phyloP scores from a whole-genome alignment of 305 asterid species.

The Fraxinus dipetala region DNA sequence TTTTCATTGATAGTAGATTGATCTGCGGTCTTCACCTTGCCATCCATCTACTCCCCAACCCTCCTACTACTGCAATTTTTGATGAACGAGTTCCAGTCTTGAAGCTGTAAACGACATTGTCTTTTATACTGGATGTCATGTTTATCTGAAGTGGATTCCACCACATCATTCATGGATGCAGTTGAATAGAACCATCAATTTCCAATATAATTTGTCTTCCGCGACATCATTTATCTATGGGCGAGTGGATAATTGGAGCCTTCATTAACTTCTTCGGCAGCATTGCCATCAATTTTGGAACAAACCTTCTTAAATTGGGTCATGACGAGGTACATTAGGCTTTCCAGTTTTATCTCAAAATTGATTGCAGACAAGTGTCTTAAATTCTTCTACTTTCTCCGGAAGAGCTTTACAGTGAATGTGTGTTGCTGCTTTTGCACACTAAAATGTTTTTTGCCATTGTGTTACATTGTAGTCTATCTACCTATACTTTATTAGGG shows the following conservation, averaged over 20 bases:
- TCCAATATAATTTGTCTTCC: constrained; percentile 21
- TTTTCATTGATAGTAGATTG: not conserved
- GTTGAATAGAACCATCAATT: constrained; percentile 22
- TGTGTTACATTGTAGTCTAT: not conserved
- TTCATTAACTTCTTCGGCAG: constrained; percentile 81
- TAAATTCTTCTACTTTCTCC: constrained; percentile 5
- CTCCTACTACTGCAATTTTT: constrained; percentile 19
- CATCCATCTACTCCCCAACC: constrained; percentile 14
- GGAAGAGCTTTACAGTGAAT: constrained; percentile 8
- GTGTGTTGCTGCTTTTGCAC: not conserved
- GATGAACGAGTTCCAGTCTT: constrained; percentile 21
- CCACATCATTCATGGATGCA: constrained; percentile 31
- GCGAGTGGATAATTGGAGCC: constrained; percentile 95
- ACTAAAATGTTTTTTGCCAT: not conserved
- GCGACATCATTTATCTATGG: constrained; percentile 47
- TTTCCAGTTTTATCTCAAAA: constrained; percentile 17
- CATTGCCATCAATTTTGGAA: constrained; percentile 91
- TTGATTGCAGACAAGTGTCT: constrained; percentile 2
- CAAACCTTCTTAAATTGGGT: constrained; percentile 89
- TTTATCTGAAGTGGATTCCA: constrained; percentile 26
- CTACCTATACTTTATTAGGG: not conserved
- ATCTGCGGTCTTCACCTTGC: not conserved
- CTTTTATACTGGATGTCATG: constrained; percentile 19
- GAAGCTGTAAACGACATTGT: constrained; percentile 20
- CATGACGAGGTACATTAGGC: constrained; percentile 63